Evolutionary conservation across 805 yeast species (phyloP).

Genomic region (Yamadazyma insecticola): DNA sequence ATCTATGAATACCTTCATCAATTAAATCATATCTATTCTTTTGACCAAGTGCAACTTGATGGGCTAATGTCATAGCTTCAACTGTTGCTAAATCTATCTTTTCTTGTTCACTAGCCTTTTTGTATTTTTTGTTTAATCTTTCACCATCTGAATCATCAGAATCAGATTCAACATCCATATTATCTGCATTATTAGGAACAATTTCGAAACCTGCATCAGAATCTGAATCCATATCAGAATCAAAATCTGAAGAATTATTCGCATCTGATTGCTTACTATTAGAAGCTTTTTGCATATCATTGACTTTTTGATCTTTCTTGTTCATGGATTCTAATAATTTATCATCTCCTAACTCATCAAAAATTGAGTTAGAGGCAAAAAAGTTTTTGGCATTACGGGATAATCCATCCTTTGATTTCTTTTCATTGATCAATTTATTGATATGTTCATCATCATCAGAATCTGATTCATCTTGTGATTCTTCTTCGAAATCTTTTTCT

Average conservation of each 20-base stretch:
- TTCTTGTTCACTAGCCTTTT: conserved; percentile 47
- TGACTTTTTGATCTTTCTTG: conserved; percentile 7
- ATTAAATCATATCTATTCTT: conserved; percentile 76
- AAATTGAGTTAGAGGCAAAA: conserved; percentile 37
- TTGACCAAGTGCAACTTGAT: conserved; percentile 87
- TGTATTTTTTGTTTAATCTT: conserved; percentile 23
- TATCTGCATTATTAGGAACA: conserved; percentile 24
- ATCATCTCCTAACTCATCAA: conserved; percentile 41
- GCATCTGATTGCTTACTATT: conserved; percentile 1
- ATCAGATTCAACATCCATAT: conserved; percentile 19
- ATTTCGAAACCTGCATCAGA: conserved; percentile 44
- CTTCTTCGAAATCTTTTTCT: conserved; percentile 43
- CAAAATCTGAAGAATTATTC: conserved; percentile 17
- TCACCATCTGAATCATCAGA: conserved; percentile 52
- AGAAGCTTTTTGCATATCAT: background rate
- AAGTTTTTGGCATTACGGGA: conserved; percentile 33
- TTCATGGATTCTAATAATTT: conserved; percentile 43
- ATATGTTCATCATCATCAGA: conserved; percentile 74
- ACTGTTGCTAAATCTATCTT: conserved; percentile 84
- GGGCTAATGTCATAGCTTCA: conserved; percentile 97
- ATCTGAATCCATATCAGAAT: conserved; percentile 29
- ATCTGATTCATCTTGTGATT: conserved; percentile 36
- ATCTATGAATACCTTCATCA: conserved; percentile 91
- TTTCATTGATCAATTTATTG: conserved; percentile 48
- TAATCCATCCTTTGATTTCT: conserved; percentile 28